Evolutionary conservation across 1,284 basidiomycete genomes (phyloP), one percentile per base, ranked within the genome.

Genomic region (Papiliotrema nemorosa): DNA sequence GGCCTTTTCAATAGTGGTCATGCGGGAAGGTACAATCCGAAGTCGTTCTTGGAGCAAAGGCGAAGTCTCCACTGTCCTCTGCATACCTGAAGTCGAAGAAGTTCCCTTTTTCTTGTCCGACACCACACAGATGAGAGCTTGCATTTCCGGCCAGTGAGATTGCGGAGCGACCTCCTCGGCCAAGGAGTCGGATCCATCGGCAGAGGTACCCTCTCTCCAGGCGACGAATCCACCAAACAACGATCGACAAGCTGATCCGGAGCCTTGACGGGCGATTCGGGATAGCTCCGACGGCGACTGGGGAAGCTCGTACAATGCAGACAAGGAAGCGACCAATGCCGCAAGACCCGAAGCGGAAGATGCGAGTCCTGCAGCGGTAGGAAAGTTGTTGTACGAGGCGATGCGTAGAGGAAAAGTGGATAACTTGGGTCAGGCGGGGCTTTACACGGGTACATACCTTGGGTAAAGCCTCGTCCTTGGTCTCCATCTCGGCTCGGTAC

Each of bases 341-440:
- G 96, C 94, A 60, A 98, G 94, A 13, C 94, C 94, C 0, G 93
- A 91, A 0, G 96, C 94, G 26, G 92, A 97, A 0, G 94, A 97
- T 0, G 96, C 94, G 34, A 99, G 85, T 12, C 94, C 96, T 0
- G 94, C 96, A 7, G 96, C 96, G 5, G 94, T 98, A 22, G 94
- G 94, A 80, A 99, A 98, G 80, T 98, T 98, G 82, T 99, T 99
- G 78, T 85, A 86, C 10, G 93, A 97, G 53, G 84, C 84, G 59
- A 99, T 92, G 76, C 90, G 89, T 2, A 96, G 82, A 26, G 80
- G 77, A 73, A 79, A 86, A 16, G 79, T 69, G 0, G 91, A 87
- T 46, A 94, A 76, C 86, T 91, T 10, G 20, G 21, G 40, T 10
- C 12, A 38, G 7, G 20, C 10, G 13, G 12, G 9, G 9, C 9